Evolutionary conservation across 495 filamentous ascomycete species (phyloP).

Genomic region (Talaromyces adpressus): DNA sequence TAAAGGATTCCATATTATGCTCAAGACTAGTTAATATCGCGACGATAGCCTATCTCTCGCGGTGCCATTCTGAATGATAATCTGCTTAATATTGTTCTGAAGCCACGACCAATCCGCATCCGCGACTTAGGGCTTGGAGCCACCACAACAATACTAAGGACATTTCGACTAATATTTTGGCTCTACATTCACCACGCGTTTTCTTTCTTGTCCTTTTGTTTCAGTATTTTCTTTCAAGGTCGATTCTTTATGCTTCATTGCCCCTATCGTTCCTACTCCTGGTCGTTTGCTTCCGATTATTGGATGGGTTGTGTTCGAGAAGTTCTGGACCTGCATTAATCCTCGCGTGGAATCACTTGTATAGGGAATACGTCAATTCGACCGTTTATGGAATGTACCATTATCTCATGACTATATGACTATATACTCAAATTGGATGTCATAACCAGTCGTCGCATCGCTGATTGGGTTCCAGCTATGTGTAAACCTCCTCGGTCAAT

Average conservation of each 20-base stretch:
- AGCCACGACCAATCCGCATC: not conserved
- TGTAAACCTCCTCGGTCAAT: conserved; percentile 79
- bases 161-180: not conserved
- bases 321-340: not conserved
- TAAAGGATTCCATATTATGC: not conserved
- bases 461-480: conserved; percentile 32
- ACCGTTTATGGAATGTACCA: not conserved
- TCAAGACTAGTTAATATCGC: not conserved
- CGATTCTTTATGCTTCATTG: not conserved
- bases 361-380: not conserved
- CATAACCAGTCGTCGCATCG: not conserved
- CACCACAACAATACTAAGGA: conserved; percentile 16
- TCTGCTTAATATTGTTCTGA: conserved; percentile 15
- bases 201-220: not conserved
- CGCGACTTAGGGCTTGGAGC: conserved; percentile 5
- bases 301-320: not conserved
- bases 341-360: not conserved
- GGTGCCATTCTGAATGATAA: not conserved
- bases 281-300: not conserved
- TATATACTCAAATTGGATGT: not conserved
- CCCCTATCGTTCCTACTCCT: not conserved
- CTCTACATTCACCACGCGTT: not conserved
- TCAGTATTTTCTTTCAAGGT: not conserved
- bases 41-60: not conserved
- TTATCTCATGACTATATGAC: not conserved